Conservation (phyloP, 305 asterid species). For the Lippia alba region DNA sequence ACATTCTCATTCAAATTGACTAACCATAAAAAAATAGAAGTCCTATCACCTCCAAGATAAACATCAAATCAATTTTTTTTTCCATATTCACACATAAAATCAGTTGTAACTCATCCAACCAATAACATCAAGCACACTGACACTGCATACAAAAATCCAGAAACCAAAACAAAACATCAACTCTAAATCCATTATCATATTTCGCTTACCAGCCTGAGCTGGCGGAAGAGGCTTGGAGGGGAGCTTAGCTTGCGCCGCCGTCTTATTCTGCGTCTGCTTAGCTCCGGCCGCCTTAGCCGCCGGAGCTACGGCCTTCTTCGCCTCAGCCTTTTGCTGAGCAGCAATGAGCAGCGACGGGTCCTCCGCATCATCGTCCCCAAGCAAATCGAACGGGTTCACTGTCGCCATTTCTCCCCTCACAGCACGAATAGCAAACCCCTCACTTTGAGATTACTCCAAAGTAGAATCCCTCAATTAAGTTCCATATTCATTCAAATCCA, state of each 20-base stretch:
- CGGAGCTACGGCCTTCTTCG: constrained; percentile 13
- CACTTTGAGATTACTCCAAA: constrained; percentile 10
- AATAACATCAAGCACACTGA: not conserved
- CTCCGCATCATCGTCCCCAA: constrained; percentile 63
- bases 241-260: constrained; percentile 47
- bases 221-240: constrained; percentile 70
- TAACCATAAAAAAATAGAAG: not conserved
- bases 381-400: constrained; percentile 71
- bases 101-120: not conserved
- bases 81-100: not conserved
- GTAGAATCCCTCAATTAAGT: constrained; percentile 9
- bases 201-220: constrained; percentile 57
- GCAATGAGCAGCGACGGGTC: constrained; percentile 7
- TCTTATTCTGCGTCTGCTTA: constrained; percentile 36
- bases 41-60: not conserved
- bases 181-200: not conserved
- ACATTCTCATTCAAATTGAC: not conserved
- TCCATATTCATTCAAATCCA: constrained; percentile 6
- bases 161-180: not conserved
- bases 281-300: constrained; percentile 34
- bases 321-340: constrained; percentile 10
- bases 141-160: not conserved
- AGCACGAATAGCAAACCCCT: constrained; percentile 25
- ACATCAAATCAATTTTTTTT: not conserved
- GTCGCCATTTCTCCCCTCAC: constrained; percentile 55